Evolutionary conservation across 768 basidiomycete species (phyloP), one percentile per base, ranked within the genome.

Genomic region (Asterophora parasitica): DNA sequence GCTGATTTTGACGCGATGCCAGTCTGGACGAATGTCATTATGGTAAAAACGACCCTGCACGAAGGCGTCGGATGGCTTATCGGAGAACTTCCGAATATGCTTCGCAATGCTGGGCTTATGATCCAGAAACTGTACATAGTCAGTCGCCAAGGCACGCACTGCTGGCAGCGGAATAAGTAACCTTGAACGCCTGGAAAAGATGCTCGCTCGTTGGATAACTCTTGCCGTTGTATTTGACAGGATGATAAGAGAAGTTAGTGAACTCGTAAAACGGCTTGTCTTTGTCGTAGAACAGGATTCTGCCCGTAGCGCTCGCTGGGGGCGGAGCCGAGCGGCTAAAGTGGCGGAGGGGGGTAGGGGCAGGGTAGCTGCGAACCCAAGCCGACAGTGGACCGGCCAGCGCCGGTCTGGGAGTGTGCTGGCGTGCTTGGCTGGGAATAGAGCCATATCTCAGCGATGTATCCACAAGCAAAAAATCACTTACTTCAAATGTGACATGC

Each of bases 141-240:
- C 19, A 39, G 11, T 5, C 1, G 6, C 8, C 30, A 15, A 15
- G 9, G 2, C 10, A 4, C 7, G 23, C n/a, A 35, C 9, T 27
- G 12, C 13, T 4, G 27, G 12, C 23, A 34, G 15, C 28, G 11
- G 9, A 48, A 26, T 28, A 13, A 13, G 51, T 56, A 46, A 80
- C 83, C 64, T 85, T 87, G 66, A 86, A 75, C 4, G 85, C 78
- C 53, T 88, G 85, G 58, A 85, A 88, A 9, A 88, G 69, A 61
- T 88, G 86, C 61, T 87, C 86, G 58, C 83, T 83, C 1, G 85
- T 88, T 3, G 83, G 82, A 57, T 86, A 88, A 41, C 60, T 66
- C 58, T 79, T 81, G 17, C 78, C 78, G 20, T 77, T 68, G 57
- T 83, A 82, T 6, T 65, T 53, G 8, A 88, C 73, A 32, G 77